Conservation (phyloP, 371 early-diverging fungal genomes). For the Cokeromyces recurvatus region DNA sequence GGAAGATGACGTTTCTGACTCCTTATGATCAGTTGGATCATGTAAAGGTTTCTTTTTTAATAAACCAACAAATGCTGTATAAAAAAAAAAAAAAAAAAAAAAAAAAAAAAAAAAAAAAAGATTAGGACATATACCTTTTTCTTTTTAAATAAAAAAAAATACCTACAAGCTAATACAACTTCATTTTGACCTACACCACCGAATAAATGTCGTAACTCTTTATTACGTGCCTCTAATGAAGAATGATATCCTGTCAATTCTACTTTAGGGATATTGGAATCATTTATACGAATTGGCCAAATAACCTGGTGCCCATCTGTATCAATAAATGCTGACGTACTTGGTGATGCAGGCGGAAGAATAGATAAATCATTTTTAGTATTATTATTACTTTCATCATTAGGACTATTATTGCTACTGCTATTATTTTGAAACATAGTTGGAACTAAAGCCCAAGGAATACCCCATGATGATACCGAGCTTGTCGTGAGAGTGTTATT, state of each 20-base stretch:
- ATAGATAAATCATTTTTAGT: constrained; percentile 5
- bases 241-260: constrained; percentile 27
- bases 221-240: constrained; percentile 29
- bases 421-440: constrained; percentile 33
- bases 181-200: constrained; percentile 35
- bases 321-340: constrained; percentile 12
- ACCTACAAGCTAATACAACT: constrained; percentile 36
- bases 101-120: too few relatives aligned
- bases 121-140: too few relatives aligned
- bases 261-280: constrained; percentile 23
- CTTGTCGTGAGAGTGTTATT: neutral
- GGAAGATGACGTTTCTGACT: constrained; percentile 13
- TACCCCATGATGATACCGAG: constrained; percentile 31
- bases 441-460: constrained; percentile 45
- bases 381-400: constrained; percentile 6
- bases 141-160: neutral
- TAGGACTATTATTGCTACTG: too few relatives aligned
- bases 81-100: neutral
- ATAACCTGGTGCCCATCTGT: constrained; percentile 35
- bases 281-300: constrained; percentile 35
- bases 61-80: constrained; percentile 32
- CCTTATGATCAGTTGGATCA: constrained; percentile 1
- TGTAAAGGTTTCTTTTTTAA: constrained; percentile 33
- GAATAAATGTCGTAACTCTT: constrained; percentile 34
- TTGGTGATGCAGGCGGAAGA: constrained; percentile 13